Conservation (phyloP, 345 rosid genomes). For the Salix brachista region DNA sequence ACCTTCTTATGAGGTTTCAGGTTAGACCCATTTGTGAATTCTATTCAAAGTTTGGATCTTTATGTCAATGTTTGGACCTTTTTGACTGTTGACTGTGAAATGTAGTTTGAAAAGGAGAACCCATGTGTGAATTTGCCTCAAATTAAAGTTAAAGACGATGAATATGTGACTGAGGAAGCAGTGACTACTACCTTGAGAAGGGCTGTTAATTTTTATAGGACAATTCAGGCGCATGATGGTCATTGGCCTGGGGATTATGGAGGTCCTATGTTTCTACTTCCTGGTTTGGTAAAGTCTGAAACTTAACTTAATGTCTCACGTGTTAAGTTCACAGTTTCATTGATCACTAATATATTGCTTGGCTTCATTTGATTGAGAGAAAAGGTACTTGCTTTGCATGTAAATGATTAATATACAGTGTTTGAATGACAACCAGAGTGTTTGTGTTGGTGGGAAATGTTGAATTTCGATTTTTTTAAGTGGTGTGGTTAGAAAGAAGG, state of each 20-base stretch:
- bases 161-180: slow-evolving; percentile 56
- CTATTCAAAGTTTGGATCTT: not conserved
- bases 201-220: slow-evolving; percentile 64
- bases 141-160: slow-evolving; percentile 49
- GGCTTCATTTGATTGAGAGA: too few relatives aligned
- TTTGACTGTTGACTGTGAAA: not conserved
- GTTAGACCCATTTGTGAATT: slow-evolving; percentile 20
- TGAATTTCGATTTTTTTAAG: too few relatives aligned
- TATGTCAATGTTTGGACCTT: not conserved
- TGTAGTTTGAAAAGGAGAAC: slow-evolving; percentile 66
- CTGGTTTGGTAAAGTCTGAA: slow-evolving; percentile 54
- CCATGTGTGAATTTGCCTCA: slow-evolving; percentile 39
- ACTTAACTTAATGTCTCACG: not conserved
- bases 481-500: not conserved
- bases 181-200: slow-evolving; percentile 59
- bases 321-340: too few relatives aligned
- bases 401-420: too few relatives aligned
- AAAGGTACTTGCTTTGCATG: too few relatives aligned
- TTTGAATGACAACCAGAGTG: too few relatives aligned
- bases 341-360: too few relatives aligned
- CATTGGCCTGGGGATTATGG: slow-evolving; percentile 99
- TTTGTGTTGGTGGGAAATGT: too few relatives aligned
- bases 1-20: slow-evolving; percentile 88
- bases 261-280: slow-evolving; percentile 96
- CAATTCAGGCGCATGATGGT: slow-evolving; percentile 79